A percentile compares a stretch with the other conserved stretches of the same genome.
Evolutionary conservation across 1,139 yeast species (phyloP).

Genomic region (Saccharomycopsis hybrid): DNA sequence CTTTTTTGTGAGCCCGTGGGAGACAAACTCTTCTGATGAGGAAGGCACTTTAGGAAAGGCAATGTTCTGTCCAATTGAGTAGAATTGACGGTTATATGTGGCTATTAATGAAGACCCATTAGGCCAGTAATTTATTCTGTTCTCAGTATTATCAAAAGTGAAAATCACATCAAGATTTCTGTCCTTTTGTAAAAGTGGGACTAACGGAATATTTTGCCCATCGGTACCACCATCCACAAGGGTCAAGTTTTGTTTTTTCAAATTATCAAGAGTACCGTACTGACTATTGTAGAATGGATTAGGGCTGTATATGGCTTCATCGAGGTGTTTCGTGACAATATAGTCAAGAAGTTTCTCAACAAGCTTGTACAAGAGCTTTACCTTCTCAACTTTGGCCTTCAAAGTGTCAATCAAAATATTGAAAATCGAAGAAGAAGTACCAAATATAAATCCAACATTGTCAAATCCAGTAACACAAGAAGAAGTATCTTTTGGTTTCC

Average conservation of each 20-base stretch:
- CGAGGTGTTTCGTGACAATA: slow-evolving; percentile 24
- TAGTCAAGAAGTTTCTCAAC: slow-evolving; percentile 25
- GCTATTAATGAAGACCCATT: slow-evolving; percentile 53
- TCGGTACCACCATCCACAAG: slow-evolving; percentile 75
- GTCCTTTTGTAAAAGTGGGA: slow-evolving; percentile 53
- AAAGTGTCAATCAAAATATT: slow-evolving; percentile 1
- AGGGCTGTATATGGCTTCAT: slow-evolving; percentile 34
- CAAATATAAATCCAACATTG: slow-evolving; percentile 67
- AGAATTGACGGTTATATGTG: slow-evolving; percentile 46
- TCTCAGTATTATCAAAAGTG: slow-evolving; percentile 68
- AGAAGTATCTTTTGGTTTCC: slow-evolving; percentile 36
- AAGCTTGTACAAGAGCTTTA: not conserved
- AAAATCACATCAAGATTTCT: slow-evolving; percentile 58
- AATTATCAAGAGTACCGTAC: too few species aligned
- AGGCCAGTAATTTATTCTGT: slow-evolving; percentile 55
- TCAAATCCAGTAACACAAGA: slow-evolving; percentile 63
- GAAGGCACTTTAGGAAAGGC: slow-evolving; percentile 44
- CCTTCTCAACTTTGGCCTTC: not conserved
- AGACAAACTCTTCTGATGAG: slow-evolving; percentile 41
- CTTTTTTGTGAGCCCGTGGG: slow-evolving; percentile 46
- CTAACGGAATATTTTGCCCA: slow-evolving; percentile 56
- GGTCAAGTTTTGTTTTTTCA: slow-evolving; percentile 31
- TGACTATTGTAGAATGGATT: slow-evolving; percentile 50
- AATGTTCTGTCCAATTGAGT: slow-evolving; percentile 33
- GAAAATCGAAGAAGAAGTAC: slow-evolving; percentile 72